Evolutionary conservation across 352 stramenopile genomes (phyloP), one percentile per base, ranked within the genome.

Genomic region (Lagenidium sp.): DNA sequence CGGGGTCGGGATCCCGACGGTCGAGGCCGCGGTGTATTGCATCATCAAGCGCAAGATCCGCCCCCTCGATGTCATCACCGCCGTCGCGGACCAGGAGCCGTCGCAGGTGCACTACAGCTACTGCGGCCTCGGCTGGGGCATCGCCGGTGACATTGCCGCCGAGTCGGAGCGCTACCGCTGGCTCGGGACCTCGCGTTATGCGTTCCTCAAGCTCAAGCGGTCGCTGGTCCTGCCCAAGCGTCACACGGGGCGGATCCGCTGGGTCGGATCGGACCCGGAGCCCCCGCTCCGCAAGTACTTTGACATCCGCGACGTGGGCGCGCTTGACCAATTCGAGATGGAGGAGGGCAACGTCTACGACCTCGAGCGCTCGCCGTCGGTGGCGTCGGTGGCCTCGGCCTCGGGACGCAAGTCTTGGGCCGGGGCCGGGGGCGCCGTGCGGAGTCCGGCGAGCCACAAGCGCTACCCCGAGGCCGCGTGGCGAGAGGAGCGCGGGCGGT

Each of bases 21-120:
- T 77, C 28, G 66, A 76, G 36, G 62, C 77, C 15, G 70, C 77
- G 4, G 55, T 89, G 15, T 89, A 80, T 50, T 89, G 77, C 65
- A 89, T 89, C 32, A 58, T 89, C 40, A 89, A 89, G 61, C 73
- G 73, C 43, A 89, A 89, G 55, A 82, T 89, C 53, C 73, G 77
- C 0, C 77, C 77, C 21, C 55, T 89, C 16, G 77, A 89, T 38
- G 77, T 89, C 24, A 71, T 85, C 55, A 86, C 77, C n/a, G 64
- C 70, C 10, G 51, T 65, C 5, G 62, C 72, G 10, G 57, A 71
- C 29, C 61, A 76, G n/a, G 65, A 84, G 0, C 71, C 65, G 3
- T 53, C 63, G n/a, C 64, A 67, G 10, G 72, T 90, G 30, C 74
- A 87, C 40, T 90, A 83, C 59, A 88, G 75, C 51, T 91, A 85